phyloP scores from a whole-genome alignment of 306 rosid species.

The Prunus campanulata region DNA sequence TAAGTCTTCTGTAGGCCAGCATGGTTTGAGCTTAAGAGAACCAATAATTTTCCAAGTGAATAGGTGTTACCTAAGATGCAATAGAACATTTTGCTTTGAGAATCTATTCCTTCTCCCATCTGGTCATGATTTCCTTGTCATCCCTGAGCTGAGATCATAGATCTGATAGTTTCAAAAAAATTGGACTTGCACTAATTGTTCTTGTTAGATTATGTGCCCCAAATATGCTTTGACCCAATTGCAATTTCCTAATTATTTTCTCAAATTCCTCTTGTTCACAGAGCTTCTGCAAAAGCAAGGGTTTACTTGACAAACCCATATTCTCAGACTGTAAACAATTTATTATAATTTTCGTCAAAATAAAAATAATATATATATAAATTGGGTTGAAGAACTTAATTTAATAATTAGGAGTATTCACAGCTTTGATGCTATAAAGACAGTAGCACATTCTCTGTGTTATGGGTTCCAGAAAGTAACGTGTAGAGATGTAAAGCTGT shows the following conservation, averaged over 20 bases:
- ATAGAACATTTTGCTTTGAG: background rate
- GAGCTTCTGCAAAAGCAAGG: no score
- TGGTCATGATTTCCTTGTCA: background rate
- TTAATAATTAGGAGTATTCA: no score
- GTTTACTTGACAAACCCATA: no score
- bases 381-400: no score
- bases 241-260: background rate
- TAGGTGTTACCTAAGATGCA: background rate
- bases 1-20: background rate
- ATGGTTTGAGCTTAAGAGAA: background rate
- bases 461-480: no score
- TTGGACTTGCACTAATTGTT: background rate
- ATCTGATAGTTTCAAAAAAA: background rate
- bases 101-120: background rate
- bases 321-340: no score
- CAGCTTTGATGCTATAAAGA: no score
- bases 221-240: background rate
- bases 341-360: no score
- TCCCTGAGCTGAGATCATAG: background rate
- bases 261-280: background rate
- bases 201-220: background rate
- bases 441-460: no score
- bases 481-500: no score
- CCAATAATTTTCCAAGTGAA: background rate
- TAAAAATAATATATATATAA: fast-evolving